phyloP scores from a whole-genome alignment of 495 filamentous ascomycete species.

The Trichoderma orchidacearum region DNA sequence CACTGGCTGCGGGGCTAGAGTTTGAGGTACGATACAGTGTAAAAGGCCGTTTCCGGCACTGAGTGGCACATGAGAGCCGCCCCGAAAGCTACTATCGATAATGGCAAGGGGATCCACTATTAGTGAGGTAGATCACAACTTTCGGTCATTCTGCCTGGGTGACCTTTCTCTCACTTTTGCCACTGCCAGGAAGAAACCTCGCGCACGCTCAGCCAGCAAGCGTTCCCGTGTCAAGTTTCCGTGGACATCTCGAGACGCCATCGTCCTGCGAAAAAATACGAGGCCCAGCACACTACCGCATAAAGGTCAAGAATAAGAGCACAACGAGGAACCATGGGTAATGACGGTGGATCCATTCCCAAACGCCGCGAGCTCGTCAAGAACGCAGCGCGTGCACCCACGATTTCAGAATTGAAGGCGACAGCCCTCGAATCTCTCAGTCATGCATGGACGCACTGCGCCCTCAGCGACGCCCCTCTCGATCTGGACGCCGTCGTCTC shows the following conservation, averaged over 20 bases:
- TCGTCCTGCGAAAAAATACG: too few relatives aligned
- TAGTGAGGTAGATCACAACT: neutral
- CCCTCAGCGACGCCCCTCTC: conserved; percentile 66
- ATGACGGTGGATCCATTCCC: conserved; percentile 83
- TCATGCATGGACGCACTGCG: conserved; percentile 77
- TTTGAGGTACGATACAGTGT: neutral
- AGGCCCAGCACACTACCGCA: too few relatives aligned
- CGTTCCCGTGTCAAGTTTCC: too few relatives aligned
- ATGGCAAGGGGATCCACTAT: neutral
- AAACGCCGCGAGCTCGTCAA: conserved; percentile 92
- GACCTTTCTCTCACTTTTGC: neutral
- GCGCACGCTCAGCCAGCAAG: too few relatives aligned
- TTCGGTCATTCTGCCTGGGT: too few relatives aligned
- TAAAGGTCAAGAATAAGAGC: too few relatives aligned
- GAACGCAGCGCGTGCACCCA: conserved; percentile 66
- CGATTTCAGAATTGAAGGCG: conserved; percentile 82
- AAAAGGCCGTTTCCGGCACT: neutral
- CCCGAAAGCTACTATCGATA: neutral
- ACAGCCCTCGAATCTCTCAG: conserved; percentile 67
- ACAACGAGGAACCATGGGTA: conserved; percentile 52
- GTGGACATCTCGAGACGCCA: too few relatives aligned
- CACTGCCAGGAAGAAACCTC: too few relatives aligned
- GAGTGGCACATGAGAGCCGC: neutral
- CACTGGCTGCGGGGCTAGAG: neutral
- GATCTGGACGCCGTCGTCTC: conserved; percentile 61